Evolutionary conservation across 208 protist species (phyloP).

Genomic region (Acanthamoeba sp.): DNA sequence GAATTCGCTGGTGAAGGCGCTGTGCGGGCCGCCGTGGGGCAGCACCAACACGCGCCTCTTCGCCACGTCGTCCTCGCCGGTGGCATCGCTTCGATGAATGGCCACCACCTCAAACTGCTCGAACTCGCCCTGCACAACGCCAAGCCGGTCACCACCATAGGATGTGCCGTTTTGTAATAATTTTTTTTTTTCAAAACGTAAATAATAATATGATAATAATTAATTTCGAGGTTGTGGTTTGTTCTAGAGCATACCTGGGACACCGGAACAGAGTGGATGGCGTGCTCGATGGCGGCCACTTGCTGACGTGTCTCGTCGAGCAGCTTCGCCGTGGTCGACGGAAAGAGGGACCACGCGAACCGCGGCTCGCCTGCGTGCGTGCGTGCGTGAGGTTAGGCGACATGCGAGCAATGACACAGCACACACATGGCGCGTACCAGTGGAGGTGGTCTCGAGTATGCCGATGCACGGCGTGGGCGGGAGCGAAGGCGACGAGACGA

Average conservation of each 20-base stretch:
- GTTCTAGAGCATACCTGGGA: not conserved
- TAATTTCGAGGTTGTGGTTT: not conserved
- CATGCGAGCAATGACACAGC: too few relatives aligned
- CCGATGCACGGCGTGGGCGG: constrained; percentile 10
- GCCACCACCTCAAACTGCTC: not conserved
- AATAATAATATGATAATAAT: not conserved
- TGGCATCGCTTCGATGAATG: not conserved
- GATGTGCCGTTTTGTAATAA: too few relatives aligned
- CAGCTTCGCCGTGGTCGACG: not conserved
- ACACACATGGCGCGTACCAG: not conserved
- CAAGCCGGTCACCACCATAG: too few relatives aligned
- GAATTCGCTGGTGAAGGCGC: not conserved
- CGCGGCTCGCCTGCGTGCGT: not conserved
- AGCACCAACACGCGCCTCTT: constrained; percentile 15
- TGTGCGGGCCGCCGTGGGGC: constrained; percentile 29
- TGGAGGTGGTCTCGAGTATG: not conserved
- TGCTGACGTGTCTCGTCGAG: not conserved
- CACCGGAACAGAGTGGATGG: not conserved
- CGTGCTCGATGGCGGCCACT: not conserved
- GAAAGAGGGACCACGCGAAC: not conserved
- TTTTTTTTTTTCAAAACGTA: not conserved
- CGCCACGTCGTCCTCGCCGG: not conserved
- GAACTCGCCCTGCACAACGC: not conserved
- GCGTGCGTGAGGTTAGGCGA: too few relatives aligned
- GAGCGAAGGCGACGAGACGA: constrained; percentile 19